Evolutionary conservation across 2,329 filamentous ascomycete species (phyloP), one percentile per base, ranked within the genome.

Genomic region (Monosporascus cannonballus): DNA sequence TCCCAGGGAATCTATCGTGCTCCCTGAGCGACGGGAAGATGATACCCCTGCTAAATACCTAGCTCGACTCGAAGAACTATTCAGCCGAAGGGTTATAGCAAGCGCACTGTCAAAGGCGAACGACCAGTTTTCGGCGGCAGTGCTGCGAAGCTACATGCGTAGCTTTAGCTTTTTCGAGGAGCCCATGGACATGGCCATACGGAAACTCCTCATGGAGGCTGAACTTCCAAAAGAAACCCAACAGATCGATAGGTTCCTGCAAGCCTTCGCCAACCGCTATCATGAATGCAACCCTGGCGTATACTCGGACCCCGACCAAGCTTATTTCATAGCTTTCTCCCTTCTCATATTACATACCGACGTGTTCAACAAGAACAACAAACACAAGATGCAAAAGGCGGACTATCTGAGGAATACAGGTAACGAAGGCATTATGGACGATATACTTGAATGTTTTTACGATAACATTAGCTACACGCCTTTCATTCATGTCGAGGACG

Each of bases 281-380:
- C 90, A 97, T 66, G 94, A 99, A 70, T 99, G 94, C 72, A 99
- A 99, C 63, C 94, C 94, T 2, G 93, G 94, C 39, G 95, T 99
- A 55, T 99, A 96, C 71, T 81, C 87, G 24, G 86, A 86, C 36
- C 84, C 91, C 62, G 94, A 97, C 64, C 90, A 96, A 71, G 92
- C 94, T n/a, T 96, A 97, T 69, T 96, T 97, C 64, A 93, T 97
- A 58, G 91, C 93, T 17, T 99, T 99, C 67, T 97, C 93, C 2
- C 84, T 99, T 52, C 81, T 99, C 54, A 96, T 99, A 61, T 77
- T 99, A 36, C 94, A 99, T 64, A 97, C 94, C 0, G 94, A 99
- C 67, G 90, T 96, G n/a, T 97, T 97, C 82, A 99, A 99, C 77
- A 96, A 96, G 72, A 99, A 97, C 75, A 97, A 97, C 74, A 97